These are phyloP conservation scores for Dictyostelium capitatum DNA, from an alignment of 78 protist genomes.

Conservation along the genomic window DNA sequence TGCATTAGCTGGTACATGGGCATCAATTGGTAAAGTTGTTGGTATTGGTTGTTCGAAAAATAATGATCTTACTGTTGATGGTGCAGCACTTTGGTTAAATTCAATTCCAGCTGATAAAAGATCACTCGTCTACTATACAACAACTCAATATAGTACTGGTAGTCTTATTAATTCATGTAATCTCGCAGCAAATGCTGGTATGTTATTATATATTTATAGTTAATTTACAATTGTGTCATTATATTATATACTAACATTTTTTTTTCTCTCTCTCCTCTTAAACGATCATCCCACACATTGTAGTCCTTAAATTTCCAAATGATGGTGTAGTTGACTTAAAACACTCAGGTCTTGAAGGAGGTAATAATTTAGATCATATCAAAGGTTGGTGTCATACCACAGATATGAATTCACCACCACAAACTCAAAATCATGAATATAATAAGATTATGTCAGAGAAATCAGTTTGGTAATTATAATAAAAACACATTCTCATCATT, in stretches of 20 bases:
- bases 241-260: too few species aligned
- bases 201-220: too few species aligned
- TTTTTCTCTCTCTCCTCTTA: too few species aligned
- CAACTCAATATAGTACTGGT: conserved; percentile 77
- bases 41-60: conserved; percentile 85
- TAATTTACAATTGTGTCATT: too few species aligned
- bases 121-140: conserved; percentile 50
- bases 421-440: conserved; percentile 42
- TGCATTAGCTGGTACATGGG: conserved; percentile 80
- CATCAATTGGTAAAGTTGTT: conserved; percentile 51
- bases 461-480: conserved; percentile 64
- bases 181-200: conserved; percentile 66
- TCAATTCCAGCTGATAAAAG: conserved; percentile 78
- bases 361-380: conserved; percentile 45
- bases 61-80: conserved; percentile 79
- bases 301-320: conserved; percentile 70
- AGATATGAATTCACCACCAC: conserved; percentile 73
- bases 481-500: too few species aligned
- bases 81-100: conserved; percentile 82
- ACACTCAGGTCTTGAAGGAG: conserved; percentile 53
- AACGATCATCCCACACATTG: too few species aligned
- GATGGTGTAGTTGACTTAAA: conserved; percentile 84
- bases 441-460: conserved; percentile 9
- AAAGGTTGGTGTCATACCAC: conserved; percentile 86
- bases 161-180: conserved; percentile 71